phyloP scores from a whole-genome alignment of 2,329 filamentous ascomycete genomes.

The Ophiocordyceps camponoti-saundersi region DNA sequence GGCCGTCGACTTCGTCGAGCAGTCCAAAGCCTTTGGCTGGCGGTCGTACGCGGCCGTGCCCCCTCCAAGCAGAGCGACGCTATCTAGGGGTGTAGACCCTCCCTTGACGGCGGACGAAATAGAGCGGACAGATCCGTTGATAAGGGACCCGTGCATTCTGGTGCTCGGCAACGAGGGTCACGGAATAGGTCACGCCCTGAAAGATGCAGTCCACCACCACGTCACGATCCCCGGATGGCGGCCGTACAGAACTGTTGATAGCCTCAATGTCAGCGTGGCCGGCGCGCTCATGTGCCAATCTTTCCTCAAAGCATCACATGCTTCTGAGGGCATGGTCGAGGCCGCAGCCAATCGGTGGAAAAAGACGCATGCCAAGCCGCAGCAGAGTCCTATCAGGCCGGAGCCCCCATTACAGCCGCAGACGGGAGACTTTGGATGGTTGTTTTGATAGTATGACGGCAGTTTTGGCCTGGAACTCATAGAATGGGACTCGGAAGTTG shows the following conservation, averaged over 20 bases:
- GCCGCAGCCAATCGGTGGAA: not conserved
- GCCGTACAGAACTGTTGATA: conserved; percentile 46
- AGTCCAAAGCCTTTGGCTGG: conserved; percentile 61
- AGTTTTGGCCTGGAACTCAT: too few species aligned
- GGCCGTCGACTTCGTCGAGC: conserved; percentile 50
- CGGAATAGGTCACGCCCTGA: conserved; percentile 49
- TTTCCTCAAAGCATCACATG: conserved; percentile 33
- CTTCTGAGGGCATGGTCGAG: conserved; percentile 3
- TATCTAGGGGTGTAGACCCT: conserved; percentile 18
- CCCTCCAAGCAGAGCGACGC: conserved; percentile 16
- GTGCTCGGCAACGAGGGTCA: conserved; percentile 71
- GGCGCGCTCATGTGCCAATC: conserved; percentile 45
- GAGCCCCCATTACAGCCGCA: not conserved
- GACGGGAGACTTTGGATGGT: not conserved
- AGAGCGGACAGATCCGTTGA: conserved; percentile 33
- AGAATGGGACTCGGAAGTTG: too few species aligned
- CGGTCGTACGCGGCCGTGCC: conserved; percentile 61
- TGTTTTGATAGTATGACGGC: not conserved
- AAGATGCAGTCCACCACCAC: conserved; percentile 47
- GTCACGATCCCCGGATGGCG: conserved; percentile 41
- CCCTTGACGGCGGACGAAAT: conserved; percentile 29
- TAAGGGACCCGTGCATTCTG: conserved; percentile 51
- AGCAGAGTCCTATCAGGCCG: not conserved
- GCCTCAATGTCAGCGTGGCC: conserved; percentile 85
- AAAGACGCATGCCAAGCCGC: not conserved